A percentile compares a stretch with the other conserved stretches of the same genome.
phyloP scores from a whole-genome alignment of 106 monocot genomes.

The Platanthera guangdongensis region DNA sequence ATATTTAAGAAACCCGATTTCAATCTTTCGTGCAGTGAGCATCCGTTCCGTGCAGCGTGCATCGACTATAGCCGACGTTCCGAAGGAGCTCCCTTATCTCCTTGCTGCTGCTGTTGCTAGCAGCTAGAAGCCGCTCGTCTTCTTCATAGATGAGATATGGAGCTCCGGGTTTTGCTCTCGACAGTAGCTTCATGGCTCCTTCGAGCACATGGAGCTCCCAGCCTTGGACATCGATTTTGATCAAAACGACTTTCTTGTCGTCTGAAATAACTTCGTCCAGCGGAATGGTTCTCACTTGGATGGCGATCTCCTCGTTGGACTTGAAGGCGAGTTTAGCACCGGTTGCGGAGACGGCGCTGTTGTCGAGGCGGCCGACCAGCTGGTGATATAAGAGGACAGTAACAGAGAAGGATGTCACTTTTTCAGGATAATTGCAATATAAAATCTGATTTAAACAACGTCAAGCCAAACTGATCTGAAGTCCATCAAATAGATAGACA shows the following conservation, averaged over 20 bases:
- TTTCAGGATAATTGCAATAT: too few relatives aligned
- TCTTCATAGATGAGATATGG: conserved; percentile 96
- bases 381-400: conserved; percentile 7
- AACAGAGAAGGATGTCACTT: too few relatives aligned
- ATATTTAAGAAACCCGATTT: background rate
- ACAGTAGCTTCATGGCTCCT: conserved; percentile 64
- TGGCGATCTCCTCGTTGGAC: conserved; percentile 71
- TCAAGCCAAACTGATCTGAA: too few relatives aligned
- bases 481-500: too few relatives aligned
- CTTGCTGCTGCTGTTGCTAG: conserved; percentile 70
- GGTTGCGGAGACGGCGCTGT: conserved; percentile 86
- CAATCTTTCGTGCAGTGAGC: conserved; percentile 71
- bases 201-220: conserved; percentile 87
- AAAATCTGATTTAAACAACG: too few relatives aligned
- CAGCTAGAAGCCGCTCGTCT: conserved; percentile 69
- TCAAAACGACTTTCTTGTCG: conserved; percentile 34
- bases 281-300: conserved; percentile 61
- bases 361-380: conserved; percentile 90
- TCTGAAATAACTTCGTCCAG: conserved; percentile 75
- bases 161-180: conserved; percentile 60
- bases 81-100: conserved; percentile 65
- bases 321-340: conserved; percentile 90
- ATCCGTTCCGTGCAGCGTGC: conserved; percentile 59
- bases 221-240: conserved; percentile 95
- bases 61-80: conserved; percentile 58